A percentile compares a stretch with the other conserved stretches of the same genome.
phyloP scores from a whole-genome alignment of 495 filamentous ascomycete genomes.

The Corynascus novoguineensis region DNA sequence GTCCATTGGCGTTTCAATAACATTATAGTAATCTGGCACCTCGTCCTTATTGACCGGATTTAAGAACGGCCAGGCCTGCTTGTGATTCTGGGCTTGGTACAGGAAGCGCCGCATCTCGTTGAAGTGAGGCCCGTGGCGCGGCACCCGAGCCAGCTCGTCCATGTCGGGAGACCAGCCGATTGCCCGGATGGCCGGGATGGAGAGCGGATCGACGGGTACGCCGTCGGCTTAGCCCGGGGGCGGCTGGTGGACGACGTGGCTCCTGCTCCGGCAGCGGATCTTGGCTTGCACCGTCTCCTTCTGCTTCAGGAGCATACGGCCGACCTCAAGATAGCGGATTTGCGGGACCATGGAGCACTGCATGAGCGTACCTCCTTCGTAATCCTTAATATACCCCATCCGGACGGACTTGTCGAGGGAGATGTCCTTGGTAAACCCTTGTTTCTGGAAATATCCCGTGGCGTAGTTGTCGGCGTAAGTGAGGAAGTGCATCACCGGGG shows the following conservation, averaged over 20 bases:
- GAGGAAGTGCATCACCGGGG: constrained; percentile 93
- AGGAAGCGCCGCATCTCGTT: constrained; percentile 82
- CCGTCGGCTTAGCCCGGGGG: constrained; percentile 65
- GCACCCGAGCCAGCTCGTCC: constrained; percentile 87
- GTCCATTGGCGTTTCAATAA: constrained; percentile 94
- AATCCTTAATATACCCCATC: constrained; percentile 99
- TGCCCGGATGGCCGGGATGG: constrained; percentile 70
- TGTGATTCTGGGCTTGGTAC: constrained; percentile 89
- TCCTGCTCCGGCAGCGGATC: constrained; percentile 82
- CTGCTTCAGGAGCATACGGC: constrained; percentile 90
- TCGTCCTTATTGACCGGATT: constrained; percentile 89
- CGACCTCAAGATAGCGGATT: constrained; percentile 82
- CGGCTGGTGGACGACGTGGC: constrained; percentile 76
- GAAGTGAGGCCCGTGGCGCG: constrained; percentile 90
- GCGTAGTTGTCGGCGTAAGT: constrained; percentile 98
- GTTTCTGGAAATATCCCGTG: constrained; percentile 97
- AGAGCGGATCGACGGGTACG: constrained; percentile 66
- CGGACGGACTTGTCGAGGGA: constrained; percentile 79
- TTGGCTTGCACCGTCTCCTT: constrained; percentile 89
- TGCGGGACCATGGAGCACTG: constrained; percentile 93
- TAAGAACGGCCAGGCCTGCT: constrained; percentile 86
- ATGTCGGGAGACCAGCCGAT: constrained; percentile 94
- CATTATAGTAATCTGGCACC: constrained; percentile 91
- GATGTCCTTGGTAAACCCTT: constrained; percentile 96
- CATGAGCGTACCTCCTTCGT: constrained; percentile 97